Base-by-base conservation (phyloP, 345 rosid species). In the Salix purpurea region DNA sequence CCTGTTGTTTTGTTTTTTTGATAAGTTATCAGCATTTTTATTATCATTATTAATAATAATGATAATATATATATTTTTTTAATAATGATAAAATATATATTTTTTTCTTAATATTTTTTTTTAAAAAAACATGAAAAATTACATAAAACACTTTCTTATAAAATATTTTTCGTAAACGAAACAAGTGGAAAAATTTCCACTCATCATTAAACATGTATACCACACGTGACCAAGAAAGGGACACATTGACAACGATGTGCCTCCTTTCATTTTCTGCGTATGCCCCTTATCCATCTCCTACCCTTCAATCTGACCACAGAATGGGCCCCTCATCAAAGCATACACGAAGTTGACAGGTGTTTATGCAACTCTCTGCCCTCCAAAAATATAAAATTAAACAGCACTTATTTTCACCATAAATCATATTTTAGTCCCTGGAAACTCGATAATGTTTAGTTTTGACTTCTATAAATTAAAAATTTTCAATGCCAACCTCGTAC, bases 341-440 rank as follows among this genome's bases (percentile, higher is more conserved):
- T n/a, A 34, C 70, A 68, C 46, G 75, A 80, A 39, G 46, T 78
- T 74, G 84, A 82, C 84, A 65, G 71, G 70, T 82, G 74, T 60
- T 54, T 26, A 28, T 60, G n/a, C 18, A 21, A 28, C 37, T 68
- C 36, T 32, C 64, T 48, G 15, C 15, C 19, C 32, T 56, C 28
- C 14, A 10, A 58, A 58, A 58, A 52, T 19, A 19, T 19, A 52
- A 6, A 52, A 56, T 9, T 0, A 56, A 56, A 56, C 14, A 1
- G 3, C 0, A 56, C 28, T 56, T 3, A 3, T n/a, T 23, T 9
- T n/a, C 24, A 3, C 12, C 4, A 56, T 8, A 56, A n/a, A 56
- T 11, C 11, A 56, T 23, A 9, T 23, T 46, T 10, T 52, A 19
- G 23, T 52, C 60, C 60, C 18, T 52, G 58, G 7, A 52, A 2